Percentiles rank a stretch among this genome's conserved stretches.
Evolutionary conservation across 2,329 filamentous ascomycete genomes (phyloP).

Genomic region (Lecanicillium sp.): DNA sequence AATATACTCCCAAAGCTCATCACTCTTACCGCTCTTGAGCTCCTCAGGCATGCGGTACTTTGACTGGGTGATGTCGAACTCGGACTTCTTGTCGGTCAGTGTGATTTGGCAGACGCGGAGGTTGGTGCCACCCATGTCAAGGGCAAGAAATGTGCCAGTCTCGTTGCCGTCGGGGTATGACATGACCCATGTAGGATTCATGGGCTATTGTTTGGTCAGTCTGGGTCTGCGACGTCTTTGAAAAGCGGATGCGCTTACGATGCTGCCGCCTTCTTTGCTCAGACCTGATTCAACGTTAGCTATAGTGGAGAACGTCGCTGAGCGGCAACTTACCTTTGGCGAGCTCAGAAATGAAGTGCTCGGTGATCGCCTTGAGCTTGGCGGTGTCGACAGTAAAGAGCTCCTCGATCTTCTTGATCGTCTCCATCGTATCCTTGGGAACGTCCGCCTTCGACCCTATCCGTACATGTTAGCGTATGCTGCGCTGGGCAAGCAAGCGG

Average conservation of each 20-base stretch:
- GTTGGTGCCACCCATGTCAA: conserved; percentile 97
- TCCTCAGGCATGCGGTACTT: conserved; percentile 95
- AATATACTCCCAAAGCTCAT: conserved; percentile 92
- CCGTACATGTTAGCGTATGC: conserved; percentile 1
- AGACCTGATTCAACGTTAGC: conserved; percentile 50
- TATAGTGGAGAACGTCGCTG: neutral
- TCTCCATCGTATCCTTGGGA: conserved; percentile 71
- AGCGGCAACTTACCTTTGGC: conserved; percentile 58
- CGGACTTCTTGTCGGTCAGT: conserved; percentile 77
- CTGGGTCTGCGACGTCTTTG: neutral
- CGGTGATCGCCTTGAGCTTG: conserved; percentile 84
- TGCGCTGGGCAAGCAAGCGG: no score
- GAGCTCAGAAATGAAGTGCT: conserved; percentile 85
- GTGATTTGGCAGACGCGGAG: conserved; percentile 90
- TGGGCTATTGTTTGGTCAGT: conserved; percentile 56
- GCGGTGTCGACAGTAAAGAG: conserved; percentile 70
- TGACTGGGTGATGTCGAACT: conserved; percentile 91
- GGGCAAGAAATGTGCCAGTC: conserved; percentile 77
- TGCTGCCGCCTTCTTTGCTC: conserved; percentile 81
- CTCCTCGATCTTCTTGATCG: conserved; percentile 80
- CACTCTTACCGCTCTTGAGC: conserved; percentile 75
- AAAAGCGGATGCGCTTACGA: conserved; percentile 55
- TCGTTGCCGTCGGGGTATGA: conserved; percentile 80
- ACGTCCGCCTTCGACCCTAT: conserved; percentile 86
- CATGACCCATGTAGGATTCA: conserved; percentile 98